A percentile compares a stretch with the other conserved stretches of the same genome.
Evolutionary conservation across 371 early-diverging fungal species (phyloP).

Genomic region (Mycotypha africana): DNA sequence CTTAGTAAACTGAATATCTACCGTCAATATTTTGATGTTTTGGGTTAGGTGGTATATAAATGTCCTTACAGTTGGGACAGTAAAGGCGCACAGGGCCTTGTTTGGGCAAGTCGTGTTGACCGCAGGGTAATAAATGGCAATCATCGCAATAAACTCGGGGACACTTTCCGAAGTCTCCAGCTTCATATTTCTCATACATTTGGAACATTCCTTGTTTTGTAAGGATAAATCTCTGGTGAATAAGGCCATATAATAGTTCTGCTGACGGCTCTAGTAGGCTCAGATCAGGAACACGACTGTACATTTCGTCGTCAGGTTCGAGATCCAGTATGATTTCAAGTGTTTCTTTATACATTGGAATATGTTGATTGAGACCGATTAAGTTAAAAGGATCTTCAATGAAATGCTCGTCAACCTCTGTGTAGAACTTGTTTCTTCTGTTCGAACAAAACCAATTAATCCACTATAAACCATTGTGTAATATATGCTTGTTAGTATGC

Average conservation of each 20-base stretch:
- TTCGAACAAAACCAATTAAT: constrained; percentile 87
- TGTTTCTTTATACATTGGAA: constrained; percentile 75
- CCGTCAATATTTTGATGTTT: constrained; percentile 77
- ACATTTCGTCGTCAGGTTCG: constrained; percentile 56
- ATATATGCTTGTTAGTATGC: neutral
- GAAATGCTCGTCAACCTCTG: constrained; percentile 77
- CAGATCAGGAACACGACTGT: constrained; percentile 34
- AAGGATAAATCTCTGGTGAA: constrained; percentile 79
- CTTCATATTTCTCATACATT: constrained; percentile 70
- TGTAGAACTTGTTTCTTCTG: constrained; percentile 74
- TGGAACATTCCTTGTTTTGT: constrained; percentile 70
- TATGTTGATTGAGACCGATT: constrained; percentile 73
- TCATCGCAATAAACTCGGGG: constrained; percentile 73
- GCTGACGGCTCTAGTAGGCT: constrained; percentile 43
- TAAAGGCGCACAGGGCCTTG: constrained; percentile 64
- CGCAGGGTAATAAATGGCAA: constrained; percentile 74
- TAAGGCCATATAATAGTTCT: constrained; percentile 70
- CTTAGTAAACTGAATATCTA: constrained; percentile 13
- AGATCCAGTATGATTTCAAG: constrained; percentile 81
- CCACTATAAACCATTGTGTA: constrained; percentile 71
- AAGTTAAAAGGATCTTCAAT: constrained; percentile 93
- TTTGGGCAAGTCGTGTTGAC: constrained; percentile 66
- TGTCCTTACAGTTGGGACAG: constrained; percentile 83
- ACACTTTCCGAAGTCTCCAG: constrained; percentile 83
- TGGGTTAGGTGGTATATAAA: constrained; percentile 75